Base-by-base conservation (phyloP, 371 early-diverging fungal species). In the Lichtheimia ramosa region DNA sequence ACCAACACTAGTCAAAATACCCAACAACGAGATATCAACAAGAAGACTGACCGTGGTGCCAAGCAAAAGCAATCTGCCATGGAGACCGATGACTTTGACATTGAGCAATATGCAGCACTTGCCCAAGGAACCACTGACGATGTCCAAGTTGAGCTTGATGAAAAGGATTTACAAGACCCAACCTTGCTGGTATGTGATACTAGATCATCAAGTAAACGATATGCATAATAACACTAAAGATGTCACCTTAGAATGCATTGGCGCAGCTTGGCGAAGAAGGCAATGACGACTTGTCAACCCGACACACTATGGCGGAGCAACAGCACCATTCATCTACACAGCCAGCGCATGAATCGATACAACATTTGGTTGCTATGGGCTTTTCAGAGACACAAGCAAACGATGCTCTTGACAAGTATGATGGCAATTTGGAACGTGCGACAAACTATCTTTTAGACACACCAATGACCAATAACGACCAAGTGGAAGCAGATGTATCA, bases 81-180 rank as follows among this genome's bases (percentile, higher is more conserved):
- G 12, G 20, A 20, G 56, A 34, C 41, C 43, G 59, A 69, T 54
- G 58, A 65, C 24, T 64, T 75, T 34, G 76, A 77, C 60, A 55
- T 75, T 16, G 78, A 81, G 18, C 53, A 64, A 15, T 81, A 72
- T 66, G 66, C 71, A 18, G 61, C 66, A 2, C 59, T 81, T 21
- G 73, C 74, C 14, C 67, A 70, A 43, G 74, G 63, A 5, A 59
- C 65, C n/a, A 64, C 71, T 28, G 65, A 67, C 8, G 77, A 75
- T 51, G 63, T 71, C 10, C 56, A 81, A 1, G 73, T 81, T 5
- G 70, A 75, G 8, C 51, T 81, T 12, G 62, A 68, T 27, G 81
- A 81, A 39, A 62, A 41, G 2, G 81, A 81, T 57, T 56, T 75
- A 15, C 59, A 62, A 16, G 78, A 81, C 51, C 76, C 81, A 5